Evolutionary conservation across 495 filamentous ascomycete species (phyloP), one percentile per base, ranked within the genome.

Genomic region (Amniculicola lignicola): DNA sequence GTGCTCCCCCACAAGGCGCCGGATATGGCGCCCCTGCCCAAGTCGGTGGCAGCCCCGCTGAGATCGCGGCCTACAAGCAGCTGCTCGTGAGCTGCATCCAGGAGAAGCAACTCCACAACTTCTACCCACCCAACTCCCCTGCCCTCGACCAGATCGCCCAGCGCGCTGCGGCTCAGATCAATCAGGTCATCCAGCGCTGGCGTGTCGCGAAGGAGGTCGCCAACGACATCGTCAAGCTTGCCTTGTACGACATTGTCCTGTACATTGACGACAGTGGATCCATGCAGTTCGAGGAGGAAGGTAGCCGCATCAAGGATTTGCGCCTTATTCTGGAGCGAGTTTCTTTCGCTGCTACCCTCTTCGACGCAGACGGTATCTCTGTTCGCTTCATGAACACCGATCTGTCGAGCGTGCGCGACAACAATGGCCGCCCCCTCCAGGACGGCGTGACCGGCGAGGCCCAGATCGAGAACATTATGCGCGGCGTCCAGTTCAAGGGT

Each of bases 191-290:
- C 49, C 67, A 75, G 37, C 75, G 75, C 45, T 84, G 81, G 78
- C 63, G 69, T 18, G 71, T 88, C 27, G 75, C 75, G 0, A 75
- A 70, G 55, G 85, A 88, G 63, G 75, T 87, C 14, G 84, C 79
- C 3, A 80, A 77, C 50, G 85, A 88, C 67, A 75, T 87, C 45
- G 80, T 85, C 50, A 85, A 85, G 64, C 75, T 88, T 7, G 74
- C 79, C 1, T 67, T 88, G 43, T 88, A 79, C 62, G 85, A 88
- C 56, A 76, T 85, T 28, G 70, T 85, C 41, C 72, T 88, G 23
- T 86, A 83, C 61, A 82, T 88, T 44, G 84, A 88, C 63, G 85
- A 88, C 67, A 85, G 81, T 66, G 85, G 85, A 11, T 87, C 85
- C 21, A 88, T 88, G 69, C 70, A 77, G 38, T 85, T 87, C 45